phyloP scores from a whole-genome alignment of 176 grass and related monocot genomes.

The Triticum dicoccoides region DNA sequence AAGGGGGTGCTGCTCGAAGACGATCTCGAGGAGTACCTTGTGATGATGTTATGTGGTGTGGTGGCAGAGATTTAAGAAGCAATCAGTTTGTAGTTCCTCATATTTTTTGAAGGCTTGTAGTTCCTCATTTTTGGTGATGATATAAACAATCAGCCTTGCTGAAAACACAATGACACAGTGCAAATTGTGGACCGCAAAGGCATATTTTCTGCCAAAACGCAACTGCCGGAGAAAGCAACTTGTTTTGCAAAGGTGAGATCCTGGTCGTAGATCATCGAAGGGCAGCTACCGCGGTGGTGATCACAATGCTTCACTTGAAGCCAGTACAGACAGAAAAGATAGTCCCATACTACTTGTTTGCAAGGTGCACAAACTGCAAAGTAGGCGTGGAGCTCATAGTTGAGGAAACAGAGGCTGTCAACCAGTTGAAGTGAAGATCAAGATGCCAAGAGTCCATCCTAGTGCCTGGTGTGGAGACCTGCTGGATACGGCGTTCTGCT shows the following conservation, averaged over 20 bases:
- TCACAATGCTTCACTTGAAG: not conserved
- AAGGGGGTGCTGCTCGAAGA: not conserved
- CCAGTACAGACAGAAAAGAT: not conserved
- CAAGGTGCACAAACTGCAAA: not conserved
- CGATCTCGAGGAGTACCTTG: slow-evolving; percentile 2
- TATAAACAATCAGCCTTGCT: not conserved
- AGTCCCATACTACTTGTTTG: not conserved
- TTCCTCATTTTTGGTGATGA: slow-evolving; percentile 10
- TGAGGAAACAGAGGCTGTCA: not conserved
- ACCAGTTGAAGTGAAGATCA: not conserved
- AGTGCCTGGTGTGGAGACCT: not conserved
- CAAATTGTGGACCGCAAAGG: not conserved
- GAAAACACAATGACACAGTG: not conserved
- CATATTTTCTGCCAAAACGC: not conserved
- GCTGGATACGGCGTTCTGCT: not conserved
- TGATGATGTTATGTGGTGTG: not conserved
- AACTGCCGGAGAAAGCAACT: not conserved
- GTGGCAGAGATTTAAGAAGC: not conserved
- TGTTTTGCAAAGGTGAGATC: slow-evolving; percentile 46
- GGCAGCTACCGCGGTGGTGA: not conserved
- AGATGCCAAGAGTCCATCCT: not conserved
- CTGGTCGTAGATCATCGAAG: slow-evolving; percentile 35
- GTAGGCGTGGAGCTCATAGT: not conserved
- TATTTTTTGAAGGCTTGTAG: not conserved
- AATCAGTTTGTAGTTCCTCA: not conserved